Evolutionary conservation across 345 rosid genomes (phyloP), one percentile per base, ranked within the genome.

Genomic region (Populus pruinosa): DNA sequence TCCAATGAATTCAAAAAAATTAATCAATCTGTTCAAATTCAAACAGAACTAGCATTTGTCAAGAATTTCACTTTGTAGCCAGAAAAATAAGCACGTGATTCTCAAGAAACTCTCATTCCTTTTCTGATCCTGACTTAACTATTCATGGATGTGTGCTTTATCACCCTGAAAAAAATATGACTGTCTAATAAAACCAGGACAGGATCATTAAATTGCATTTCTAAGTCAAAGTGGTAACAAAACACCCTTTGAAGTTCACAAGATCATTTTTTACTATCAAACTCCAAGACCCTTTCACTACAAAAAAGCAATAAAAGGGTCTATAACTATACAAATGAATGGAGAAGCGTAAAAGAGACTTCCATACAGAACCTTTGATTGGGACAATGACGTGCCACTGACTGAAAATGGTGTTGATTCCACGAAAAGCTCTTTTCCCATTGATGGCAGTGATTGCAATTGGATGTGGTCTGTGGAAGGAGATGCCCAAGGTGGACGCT

Each of bases 401-500:
- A 75, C 75, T 71, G 89, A 76, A 81, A 78, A 84, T 2, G 89
- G 89, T 47, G 87, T 73, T 77, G 81, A 90, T 80, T 92, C 96
- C 73, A 83, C 86, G 73, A 82, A 82, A 78, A 86, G 80, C 21
- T 81, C 89, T 71, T 75, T 81, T 72, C 89, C 84, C 41, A 67
- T 72, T 2, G 89, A 85, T 41, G 91, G 82, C 73, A 90, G 83
- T 31, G 90, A 84, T 78, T 66, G 77, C 43, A 80, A 77, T 66
- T 86, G 92, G 50, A 63, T 80, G 69, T 69, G 76, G 56, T 74
- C 87, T 13, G 29, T 71, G 36, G 88, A 77, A 18, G 92, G 93
- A 73, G 98, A 93, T 62, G 93, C 87, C 94, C 94, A 90, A n/a
- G 91, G 84, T 50, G 89, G 89, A 73, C 91, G 88, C 50, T 83